Evolutionary conservation across 805 yeast species (phyloP), one percentile per base, ranked within the genome.

Genomic region (Diddensiella transvaalensis): DNA sequence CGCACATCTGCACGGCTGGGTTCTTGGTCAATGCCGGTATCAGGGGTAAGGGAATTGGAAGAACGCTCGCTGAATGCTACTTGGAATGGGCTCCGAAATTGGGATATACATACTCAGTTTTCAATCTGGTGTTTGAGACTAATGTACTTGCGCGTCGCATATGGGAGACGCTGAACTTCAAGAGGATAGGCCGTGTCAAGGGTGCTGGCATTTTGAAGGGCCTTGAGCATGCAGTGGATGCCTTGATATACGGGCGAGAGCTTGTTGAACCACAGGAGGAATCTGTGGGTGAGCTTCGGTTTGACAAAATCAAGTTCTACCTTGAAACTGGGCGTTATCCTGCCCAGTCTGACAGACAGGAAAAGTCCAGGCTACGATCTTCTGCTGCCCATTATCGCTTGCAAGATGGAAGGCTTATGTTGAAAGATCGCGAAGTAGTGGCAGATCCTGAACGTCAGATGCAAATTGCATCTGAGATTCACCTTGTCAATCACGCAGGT

Each of bases 1-100:
- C 95, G 0, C 97, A 91, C 62, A 83, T 93, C n/a, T 89, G 95
- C 58, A 86, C 95, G 0, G 95, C 87, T 1, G 83, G 84, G 18
- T 85, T 91, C 58, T 69, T 91, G 30, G 98, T 91, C 2, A 89
- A 91, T 65, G 93, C 95, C 3, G 96, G 96, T 55, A 87, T 87
- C 57, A 72, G 99, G 59, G 89, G 91, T 22, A 87, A 85, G 63
- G 96, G 97, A 3, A 87, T 93, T 22, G 99, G 98, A 3, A 73
- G 83, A 47, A 85, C 93, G 0, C 65, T 93, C 52, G 82, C 86
- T 15, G 95, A 88, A 59, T 84, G 95, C 58, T 87, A 80, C 58
- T 64, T 90, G 21, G 87, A 84, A 51, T 93, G 98, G 98, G 88
- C 97, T 1, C 91, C 91, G 11, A 74, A 81, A 52, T 71, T 93